These are phyloP conservation scores for Trichomonas vaginalis DNA, from an alignment of 208 protist species.

Conservation along the genomic window DNA sequence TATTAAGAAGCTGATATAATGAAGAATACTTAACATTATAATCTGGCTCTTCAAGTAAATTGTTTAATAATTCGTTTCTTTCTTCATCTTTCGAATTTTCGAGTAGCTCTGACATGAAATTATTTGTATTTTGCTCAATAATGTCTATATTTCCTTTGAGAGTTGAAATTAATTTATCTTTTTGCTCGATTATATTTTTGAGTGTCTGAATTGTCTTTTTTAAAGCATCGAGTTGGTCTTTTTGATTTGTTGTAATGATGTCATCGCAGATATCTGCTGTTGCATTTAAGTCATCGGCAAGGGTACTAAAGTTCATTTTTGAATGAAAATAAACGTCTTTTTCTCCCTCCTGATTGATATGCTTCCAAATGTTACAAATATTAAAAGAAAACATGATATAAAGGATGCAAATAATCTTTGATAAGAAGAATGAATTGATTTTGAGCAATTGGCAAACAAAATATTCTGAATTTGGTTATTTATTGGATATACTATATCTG, in stretches of 20 bases:
- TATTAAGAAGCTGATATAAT: background rate
- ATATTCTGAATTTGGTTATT: too few relatives aligned
- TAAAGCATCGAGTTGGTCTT: background rate
- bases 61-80: background rate
- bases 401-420: too few relatives aligned
- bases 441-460: too few relatives aligned
- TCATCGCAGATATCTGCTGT: background rate
- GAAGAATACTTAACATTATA: background rate
- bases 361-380: too few relatives aligned
- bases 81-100: background rate
- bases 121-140: background rate
- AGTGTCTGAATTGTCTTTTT: background rate
- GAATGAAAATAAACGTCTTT: background rate
- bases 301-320: background rate
- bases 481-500: too few relatives aligned
- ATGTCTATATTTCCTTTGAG: background rate
- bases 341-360: too few relatives aligned
- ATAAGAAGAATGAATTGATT: too few relatives aligned
- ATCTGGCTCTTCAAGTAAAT: background rate
- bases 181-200: background rate
- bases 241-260: background rate
- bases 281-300: background rate
- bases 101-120: background rate
- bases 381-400: too few relatives aligned
- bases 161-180: background rate